These are phyloP conservation scores for Botrytis fragariae DNA, from an alignment of 2,329 filamentous ascomycete species.

Conservation along the genomic window DNA sequence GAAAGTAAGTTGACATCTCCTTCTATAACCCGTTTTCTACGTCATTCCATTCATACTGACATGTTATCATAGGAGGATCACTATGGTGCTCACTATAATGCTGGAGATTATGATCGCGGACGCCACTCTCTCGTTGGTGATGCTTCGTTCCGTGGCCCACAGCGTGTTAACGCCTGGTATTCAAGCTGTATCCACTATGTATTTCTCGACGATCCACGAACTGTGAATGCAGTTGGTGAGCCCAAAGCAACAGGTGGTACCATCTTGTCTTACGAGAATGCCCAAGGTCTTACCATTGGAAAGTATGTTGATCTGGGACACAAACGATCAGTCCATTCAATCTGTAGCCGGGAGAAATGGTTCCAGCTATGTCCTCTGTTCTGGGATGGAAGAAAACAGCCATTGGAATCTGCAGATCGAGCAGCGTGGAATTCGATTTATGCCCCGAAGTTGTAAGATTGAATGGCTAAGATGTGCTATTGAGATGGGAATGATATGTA, in stretches of 20 bases:
- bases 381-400: slow-evolving; percentile 47
- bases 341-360: slow-evolving; percentile 42
- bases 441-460: slow-evolving; percentile 40
- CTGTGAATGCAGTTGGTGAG: slow-evolving; percentile 61
- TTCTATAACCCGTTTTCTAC: not conserved
- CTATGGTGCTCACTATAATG: slow-evolving; percentile 56
- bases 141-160: slow-evolving; percentile 55
- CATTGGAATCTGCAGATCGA: slow-evolving; percentile 45
- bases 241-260: slow-evolving; percentile 69
- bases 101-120: slow-evolving; percentile 56
- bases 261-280: slow-evolving; percentile 50
- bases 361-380: slow-evolving; percentile 48
- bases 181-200: slow-evolving; percentile 61
- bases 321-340: slow-evolving; percentile 41
- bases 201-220: slow-evolving; percentile 60
- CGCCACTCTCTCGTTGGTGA: slow-evolving; percentile 60
- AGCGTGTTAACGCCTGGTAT: slow-evolving; percentile 62
- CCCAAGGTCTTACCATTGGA: slow-evolving; percentile 36
- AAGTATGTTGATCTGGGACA: slow-evolving; percentile 43
- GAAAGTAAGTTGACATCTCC: slow-evolving; percentile 45
- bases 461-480: not conserved
- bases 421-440: slow-evolving; percentile 45
- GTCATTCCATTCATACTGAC: not conserved
- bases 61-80: slow-evolving; percentile 51
- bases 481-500: not conserved